Percentiles rank a stretch among this genome's conserved stretches.
phyloP scores from a whole-genome alignment of 2,329 filamentous ascomycete species.

The Fusarium sp. region DNA sequence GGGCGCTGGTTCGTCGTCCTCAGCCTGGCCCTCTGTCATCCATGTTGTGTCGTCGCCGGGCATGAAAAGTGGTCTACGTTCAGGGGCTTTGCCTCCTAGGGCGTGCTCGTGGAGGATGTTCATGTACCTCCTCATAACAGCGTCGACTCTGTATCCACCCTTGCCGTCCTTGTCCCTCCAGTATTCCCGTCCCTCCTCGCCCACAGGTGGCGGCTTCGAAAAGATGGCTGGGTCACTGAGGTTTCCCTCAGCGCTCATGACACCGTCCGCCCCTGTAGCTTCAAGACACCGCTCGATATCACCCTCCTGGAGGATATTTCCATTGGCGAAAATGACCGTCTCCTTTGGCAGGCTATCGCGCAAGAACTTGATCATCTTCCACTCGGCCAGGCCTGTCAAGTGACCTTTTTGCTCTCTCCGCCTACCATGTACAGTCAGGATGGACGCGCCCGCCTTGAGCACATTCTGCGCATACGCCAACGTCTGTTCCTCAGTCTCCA shows the following conservation, averaged over 20 bases:
- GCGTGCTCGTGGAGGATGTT: slow-evolving; percentile 89
- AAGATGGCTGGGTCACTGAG: slow-evolving; percentile 93
- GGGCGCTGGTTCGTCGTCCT: slow-evolving; percentile 60
- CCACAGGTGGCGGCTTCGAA: slow-evolving; percentile 71
- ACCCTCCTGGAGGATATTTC: slow-evolving; percentile 85
- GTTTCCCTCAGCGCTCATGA: slow-evolving; percentile 98
- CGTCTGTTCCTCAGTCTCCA: slow-evolving; percentile 88
- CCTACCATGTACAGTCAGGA: slow-evolving; percentile 92
- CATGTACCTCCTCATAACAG: slow-evolving; percentile 86
- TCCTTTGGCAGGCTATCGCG: slow-evolving; percentile 85
- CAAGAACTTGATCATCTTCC: slow-evolving; percentile 85
- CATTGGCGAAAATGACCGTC: slow-evolving; percentile 96
- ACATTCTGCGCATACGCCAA: slow-evolving; percentile 91
- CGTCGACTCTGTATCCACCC: slow-evolving; percentile 90
- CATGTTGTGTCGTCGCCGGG: slow-evolving; percentile 66
- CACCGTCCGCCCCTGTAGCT: slow-evolving; percentile 87
- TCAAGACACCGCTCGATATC: slow-evolving; percentile 84
- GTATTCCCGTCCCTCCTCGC: slow-evolving; percentile 80
- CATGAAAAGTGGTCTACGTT: slow-evolving; percentile 79
- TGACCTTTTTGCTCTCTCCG: slow-evolving; percentile 95
- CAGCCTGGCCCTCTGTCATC: slow-evolving; percentile 52
- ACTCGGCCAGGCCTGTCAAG: slow-evolving; percentile 92
- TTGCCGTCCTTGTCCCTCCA: slow-evolving; percentile 84
- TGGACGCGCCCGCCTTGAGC: slow-evolving; percentile 87
- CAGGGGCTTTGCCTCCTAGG: slow-evolving; percentile 73